phyloP scores from a whole-genome alignment of 345 rosid genomes.

The Sisymbrium altissimum region DNA sequence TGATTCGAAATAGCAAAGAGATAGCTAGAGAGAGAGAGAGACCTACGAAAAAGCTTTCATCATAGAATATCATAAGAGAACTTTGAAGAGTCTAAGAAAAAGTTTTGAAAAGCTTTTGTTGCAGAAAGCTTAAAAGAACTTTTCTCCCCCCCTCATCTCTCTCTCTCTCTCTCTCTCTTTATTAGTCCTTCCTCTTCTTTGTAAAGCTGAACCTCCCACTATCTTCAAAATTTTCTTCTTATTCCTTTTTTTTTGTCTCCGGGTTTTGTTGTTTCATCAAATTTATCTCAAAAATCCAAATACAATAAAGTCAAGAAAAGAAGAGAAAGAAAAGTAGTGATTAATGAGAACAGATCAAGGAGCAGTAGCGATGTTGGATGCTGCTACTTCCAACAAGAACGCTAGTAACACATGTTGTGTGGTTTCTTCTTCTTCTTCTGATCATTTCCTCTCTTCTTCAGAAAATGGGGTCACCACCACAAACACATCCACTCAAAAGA shows the following conservation, averaged over 20 bases:
- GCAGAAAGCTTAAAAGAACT: conserved; percentile 64
- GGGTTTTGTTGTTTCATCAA: conserved; percentile 28
- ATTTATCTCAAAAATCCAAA: conserved; percentile 24
- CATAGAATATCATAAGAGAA: conserved; percentile 22
- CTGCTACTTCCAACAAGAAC: conserved; percentile 29
- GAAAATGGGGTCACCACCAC: conserved; percentile 52
- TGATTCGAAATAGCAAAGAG: conserved; percentile 22
- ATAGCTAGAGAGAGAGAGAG: conserved; percentile 22
- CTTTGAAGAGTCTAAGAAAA: conserved; percentile 37
- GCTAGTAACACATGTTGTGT: conserved; percentile 24
- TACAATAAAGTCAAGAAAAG: conserved; percentile 24
- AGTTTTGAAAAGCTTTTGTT: conserved; percentile 51
- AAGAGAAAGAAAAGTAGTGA: conserved; percentile 11
- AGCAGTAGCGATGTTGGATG: conserved; percentile 23
- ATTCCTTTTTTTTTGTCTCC: not conserved
- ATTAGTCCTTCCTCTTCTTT: conserved; percentile 16
- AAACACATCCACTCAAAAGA: conserved; percentile 43
- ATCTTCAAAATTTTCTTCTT: conserved; percentile 22
- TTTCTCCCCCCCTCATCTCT: conserved; percentile 32
- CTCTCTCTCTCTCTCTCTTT: conserved; percentile 28
- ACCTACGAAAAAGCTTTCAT: conserved; percentile 28
- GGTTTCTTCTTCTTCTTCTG: conserved; percentile 53
- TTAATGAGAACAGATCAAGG: conserved; percentile 28
- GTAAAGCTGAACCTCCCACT: conserved; percentile 68
- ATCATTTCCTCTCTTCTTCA: conserved; percentile 44